Conservation (phyloP, 345 rosid genomes). For the Ricinus communis region DNA sequence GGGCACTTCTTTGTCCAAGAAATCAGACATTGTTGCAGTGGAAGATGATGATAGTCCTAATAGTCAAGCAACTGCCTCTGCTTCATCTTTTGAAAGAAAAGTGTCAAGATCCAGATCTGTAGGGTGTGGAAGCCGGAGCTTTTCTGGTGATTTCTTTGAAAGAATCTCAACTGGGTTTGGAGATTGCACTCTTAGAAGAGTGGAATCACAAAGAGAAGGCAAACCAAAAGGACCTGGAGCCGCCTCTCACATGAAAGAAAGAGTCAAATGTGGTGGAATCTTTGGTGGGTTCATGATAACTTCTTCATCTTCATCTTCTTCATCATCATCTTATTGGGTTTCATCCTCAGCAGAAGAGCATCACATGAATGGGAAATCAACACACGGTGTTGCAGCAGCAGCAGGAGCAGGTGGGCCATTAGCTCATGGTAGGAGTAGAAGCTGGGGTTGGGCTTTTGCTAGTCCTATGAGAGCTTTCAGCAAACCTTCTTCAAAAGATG, state of each 20-base stretch:
- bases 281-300: constrained; percentile 89
- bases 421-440: constrained; percentile 43
- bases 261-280: constrained; percentile 88
- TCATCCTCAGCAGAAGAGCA: constrained; percentile 52
- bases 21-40: constrained; percentile 39
- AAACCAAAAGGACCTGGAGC: constrained; percentile 25
- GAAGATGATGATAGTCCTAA: constrained; percentile 66
- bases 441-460: constrained; percentile 94
- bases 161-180: constrained; percentile 97
- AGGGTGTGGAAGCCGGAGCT: constrained; percentile 98
- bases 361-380: constrained; percentile 40
- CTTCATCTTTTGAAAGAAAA: constrained; percentile 72
- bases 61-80: constrained; percentile 44
- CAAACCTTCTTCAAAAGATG: constrained; percentile 44
- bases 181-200: constrained; percentile 90
- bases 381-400: not conserved
- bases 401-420: constrained; percentile 24
- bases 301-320: constrained; percentile 66
- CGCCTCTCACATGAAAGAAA: constrained; percentile 50
- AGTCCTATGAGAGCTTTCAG: constrained; percentile 93
- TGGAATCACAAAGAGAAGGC: constrained; percentile 95
- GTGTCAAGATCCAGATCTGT: constrained; percentile 99
- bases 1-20: constrained; percentile 47
- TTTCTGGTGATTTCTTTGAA: constrained; percentile 95
- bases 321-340: constrained; percentile 72